A percentile compares a stretch with the other conserved stretches of the same genome.
Conservation (phyloP, 257 asterid genomes). For the Capsicum chinense region DNA sequence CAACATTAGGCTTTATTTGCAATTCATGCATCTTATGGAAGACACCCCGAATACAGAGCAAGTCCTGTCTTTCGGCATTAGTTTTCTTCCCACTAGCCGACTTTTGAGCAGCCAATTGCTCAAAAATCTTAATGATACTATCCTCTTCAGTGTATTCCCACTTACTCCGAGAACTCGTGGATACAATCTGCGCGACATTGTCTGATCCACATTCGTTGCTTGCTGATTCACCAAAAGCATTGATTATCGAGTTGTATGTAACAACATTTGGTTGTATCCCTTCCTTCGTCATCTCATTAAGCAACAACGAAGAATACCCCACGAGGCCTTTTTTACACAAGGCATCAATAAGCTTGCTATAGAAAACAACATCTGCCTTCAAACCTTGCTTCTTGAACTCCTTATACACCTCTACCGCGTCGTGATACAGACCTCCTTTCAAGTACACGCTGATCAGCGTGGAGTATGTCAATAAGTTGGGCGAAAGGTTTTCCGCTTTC, state of each 20-base stretch:
- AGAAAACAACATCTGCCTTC: slow-evolving; percentile 95
- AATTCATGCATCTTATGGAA: slow-evolving; percentile 88
- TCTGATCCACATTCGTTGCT: slow-evolving; percentile 39
- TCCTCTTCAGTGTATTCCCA: slow-evolving; percentile 51
- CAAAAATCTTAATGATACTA: slow-evolving; percentile 58
- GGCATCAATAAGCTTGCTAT: slow-evolving; percentile 88
- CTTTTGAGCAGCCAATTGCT: slow-evolving; percentile 65
- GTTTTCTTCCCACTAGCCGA: slow-evolving; percentile 42
- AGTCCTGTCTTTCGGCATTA: slow-evolving; percentile 55
- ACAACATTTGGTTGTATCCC: slow-evolving; percentile 96
- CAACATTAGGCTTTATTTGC: slow-evolving; percentile 93
- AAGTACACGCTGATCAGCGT: slow-evolving; percentile 81
- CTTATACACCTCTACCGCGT: slow-evolving; percentile 66
- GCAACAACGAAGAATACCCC: slow-evolving; percentile 72
- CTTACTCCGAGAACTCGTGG: slow-evolving; percentile 38
- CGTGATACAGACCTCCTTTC: slow-evolving; percentile 72
- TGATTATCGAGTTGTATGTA: slow-evolving; percentile 88
- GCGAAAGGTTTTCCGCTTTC: slow-evolving; percentile 65
- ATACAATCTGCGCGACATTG: slow-evolving; percentile 41
- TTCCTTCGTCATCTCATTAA: slow-evolving; percentile 86
- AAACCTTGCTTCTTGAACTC: slow-evolving; percentile 78
- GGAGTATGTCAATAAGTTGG: slow-evolving; percentile 84
- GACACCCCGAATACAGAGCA: slow-evolving; percentile 71
- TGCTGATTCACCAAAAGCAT: slow-evolving; percentile 76
- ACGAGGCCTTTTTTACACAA: slow-evolving; percentile 89